These are phyloP conservation scores for Mortierella sp. DNA, from an alignment of 371 early-diverging fungal genomes.

Conservation along the genomic window DNA sequence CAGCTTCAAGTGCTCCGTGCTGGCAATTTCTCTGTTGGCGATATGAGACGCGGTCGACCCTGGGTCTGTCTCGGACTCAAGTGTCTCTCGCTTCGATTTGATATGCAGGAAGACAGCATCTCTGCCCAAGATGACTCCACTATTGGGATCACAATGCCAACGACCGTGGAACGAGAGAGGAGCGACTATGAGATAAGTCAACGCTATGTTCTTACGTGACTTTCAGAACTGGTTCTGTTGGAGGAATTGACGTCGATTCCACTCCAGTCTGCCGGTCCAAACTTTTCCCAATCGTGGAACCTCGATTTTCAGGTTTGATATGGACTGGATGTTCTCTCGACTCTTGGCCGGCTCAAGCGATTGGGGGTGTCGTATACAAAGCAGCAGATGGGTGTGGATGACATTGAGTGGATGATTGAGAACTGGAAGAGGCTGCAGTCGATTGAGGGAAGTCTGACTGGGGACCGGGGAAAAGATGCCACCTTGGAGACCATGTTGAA, in stretches of 20 bases:
- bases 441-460: conserved; percentile 10
- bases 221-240: conserved; percentile 9
- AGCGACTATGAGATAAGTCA: neutral
- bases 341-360: neutral
- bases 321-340: neutral
- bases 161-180: neutral
- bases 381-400: conserved; percentile 1
- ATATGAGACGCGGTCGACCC: conserved; percentile 4
- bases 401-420: conserved; percentile 1
- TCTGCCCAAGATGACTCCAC: neutral
- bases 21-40: conserved; percentile 7
- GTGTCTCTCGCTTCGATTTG: conserved; percentile 9
- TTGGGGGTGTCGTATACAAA: neutral
- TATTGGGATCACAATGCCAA: neutral
- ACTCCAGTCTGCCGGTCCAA: conserved; percentile 3
- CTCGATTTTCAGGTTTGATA: conserved; percentile 6
- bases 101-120: conserved; percentile 11
- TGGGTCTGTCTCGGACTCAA: conserved; percentile 17
- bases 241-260: conserved; percentile 9
- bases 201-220: neutral
- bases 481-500: neutral
- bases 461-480: neutral
- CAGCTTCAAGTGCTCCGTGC: conserved; percentile 4
- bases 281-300: conserved; percentile 1
- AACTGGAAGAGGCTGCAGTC: conserved; percentile 7